A percentile compares a stretch with the other conserved stretches of the same genome.
Conservation (phyloP, 768 basidiomycete species). For the Mycena haematopus region DNA sequence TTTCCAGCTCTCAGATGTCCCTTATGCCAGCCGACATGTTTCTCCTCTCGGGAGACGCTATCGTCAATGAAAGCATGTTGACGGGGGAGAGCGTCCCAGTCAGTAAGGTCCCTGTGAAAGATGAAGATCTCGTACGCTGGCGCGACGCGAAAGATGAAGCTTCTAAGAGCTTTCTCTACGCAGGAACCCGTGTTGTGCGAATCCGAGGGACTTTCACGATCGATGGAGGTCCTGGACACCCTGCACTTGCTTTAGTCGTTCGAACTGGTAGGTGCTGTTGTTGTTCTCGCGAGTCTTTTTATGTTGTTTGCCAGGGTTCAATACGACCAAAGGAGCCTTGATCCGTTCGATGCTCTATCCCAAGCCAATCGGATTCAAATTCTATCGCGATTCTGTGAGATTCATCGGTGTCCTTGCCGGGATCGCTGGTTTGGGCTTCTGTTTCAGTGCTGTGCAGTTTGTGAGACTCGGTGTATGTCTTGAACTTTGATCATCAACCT, state of each 20-base stretch:
- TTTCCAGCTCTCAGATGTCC: slow-evolving; percentile 76
- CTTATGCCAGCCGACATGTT: slow-evolving; percentile 90
- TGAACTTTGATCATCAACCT: slow-evolving; percentile 1
- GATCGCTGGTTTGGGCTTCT: slow-evolving; percentile 92
- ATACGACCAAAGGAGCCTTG: slow-evolving; percentile 96
- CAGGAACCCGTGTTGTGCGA: slow-evolving; percentile 90
- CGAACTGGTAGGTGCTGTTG: slow-evolving; percentile 68
- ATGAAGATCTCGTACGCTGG: slow-evolving; percentile 78
- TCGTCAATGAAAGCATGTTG: slow-evolving; percentile 99
- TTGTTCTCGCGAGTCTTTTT: not conserved
- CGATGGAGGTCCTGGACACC: slow-evolving; percentile 57
- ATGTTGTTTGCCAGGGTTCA: slow-evolving; percentile 68
- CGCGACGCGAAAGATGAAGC: slow-evolving; percentile 72
- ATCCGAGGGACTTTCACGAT: slow-evolving; percentile 68
- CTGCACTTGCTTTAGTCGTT: slow-evolving; percentile 83
- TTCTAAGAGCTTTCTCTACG: slow-evolving; percentile 85
- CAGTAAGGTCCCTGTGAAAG: slow-evolving; percentile 85
- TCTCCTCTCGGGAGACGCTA: slow-evolving; percentile 93
- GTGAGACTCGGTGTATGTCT: slow-evolving; percentile 80
- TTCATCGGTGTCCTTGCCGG: slow-evolving; percentile 92
- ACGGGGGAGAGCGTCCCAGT: slow-evolving; percentile 99
- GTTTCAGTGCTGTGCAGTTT: slow-evolving; percentile 91
- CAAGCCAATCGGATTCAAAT: slow-evolving; percentile 98
- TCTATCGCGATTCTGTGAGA: slow-evolving; percentile 89
- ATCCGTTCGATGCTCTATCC: slow-evolving; percentile 98